Conservation (phyloP, 108 stramenopile species). For the Pseudonitzschia pungens region DNA sequence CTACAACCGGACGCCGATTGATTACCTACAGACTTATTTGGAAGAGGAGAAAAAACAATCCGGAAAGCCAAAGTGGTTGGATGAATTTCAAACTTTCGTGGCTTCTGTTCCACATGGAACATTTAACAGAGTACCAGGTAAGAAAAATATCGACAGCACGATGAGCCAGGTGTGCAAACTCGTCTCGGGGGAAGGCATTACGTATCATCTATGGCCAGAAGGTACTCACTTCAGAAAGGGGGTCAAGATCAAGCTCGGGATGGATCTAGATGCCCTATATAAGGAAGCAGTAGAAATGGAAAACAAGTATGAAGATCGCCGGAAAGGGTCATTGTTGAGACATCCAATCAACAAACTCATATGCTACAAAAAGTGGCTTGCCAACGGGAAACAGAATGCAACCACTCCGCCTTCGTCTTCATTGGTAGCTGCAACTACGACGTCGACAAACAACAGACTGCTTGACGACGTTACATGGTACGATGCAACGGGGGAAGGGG, state of each 20-base stretch:
- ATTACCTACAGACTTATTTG: neutral
- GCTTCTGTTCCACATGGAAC: neutral
- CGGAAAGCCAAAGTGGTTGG: conserved; percentile 1
- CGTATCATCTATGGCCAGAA: conserved; percentile 8
- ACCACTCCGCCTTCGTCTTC: neutral
- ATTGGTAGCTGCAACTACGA: neutral
- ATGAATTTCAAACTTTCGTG: neutral
- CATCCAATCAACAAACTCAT: conserved; percentile 6
- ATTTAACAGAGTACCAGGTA: neutral
- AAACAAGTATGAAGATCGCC: neutral
- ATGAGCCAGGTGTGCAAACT: neutral
- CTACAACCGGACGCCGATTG: neutral
- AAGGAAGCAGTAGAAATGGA: neutral
- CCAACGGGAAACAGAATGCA: neutral
- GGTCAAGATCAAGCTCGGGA: neutral
- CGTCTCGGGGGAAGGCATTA: neutral
- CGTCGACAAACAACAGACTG: neutral
- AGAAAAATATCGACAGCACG: neutral
- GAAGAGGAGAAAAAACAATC: neutral
- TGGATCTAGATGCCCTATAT: neutral
- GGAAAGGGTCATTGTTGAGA: neutral
- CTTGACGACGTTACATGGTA: neutral
- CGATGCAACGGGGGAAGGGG: neutral
- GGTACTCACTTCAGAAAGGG: conserved; percentile 1
- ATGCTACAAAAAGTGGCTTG: neutral